These are phyloP conservation scores for Magnusiomyces suaveolens DNA, from an alignment of 1,139 yeast species.

Conservation along the genomic window DNA sequence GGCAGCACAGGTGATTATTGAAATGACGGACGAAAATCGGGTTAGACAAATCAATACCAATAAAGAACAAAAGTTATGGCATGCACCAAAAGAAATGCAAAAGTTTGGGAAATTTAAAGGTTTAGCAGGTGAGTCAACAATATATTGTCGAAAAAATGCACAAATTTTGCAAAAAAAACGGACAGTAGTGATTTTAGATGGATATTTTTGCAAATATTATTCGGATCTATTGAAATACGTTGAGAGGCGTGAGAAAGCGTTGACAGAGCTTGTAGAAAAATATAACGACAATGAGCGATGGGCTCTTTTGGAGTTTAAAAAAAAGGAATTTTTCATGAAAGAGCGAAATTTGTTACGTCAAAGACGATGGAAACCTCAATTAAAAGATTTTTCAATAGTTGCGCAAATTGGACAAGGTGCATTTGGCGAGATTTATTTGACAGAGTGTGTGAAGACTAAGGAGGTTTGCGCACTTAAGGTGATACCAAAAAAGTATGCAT, in stretches of 20 bases:
- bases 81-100: too few relatives aligned
- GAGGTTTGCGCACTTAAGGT: conserved; percentile 14
- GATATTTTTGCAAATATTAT: conserved; percentile 2
- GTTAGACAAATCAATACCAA: too few relatives aligned
- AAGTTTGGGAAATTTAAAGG: too few relatives aligned
- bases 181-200: not conserved
- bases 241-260: not conserved
- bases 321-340: not conserved
- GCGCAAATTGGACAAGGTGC: conserved; percentile 16
- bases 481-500: conserved; percentile 12
- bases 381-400: conserved; percentile 9
- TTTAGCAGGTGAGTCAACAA: not conserved
- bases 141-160: not conserved
- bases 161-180: not conserved
- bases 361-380: not conserved
- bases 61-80: too few relatives aligned
- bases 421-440: conserved; percentile 15
- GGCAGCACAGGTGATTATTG: too few relatives aligned
- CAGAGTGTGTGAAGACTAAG: conserved; percentile 7
- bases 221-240: not conserved
- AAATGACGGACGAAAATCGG: too few relatives aligned
- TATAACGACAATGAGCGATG: not conserved
- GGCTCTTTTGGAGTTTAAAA: not conserved
- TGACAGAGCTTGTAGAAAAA: not conserved
- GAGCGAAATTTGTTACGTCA: not conserved